Conservation (phyloP, 2,329 filamentous ascomycete species). For the Fusarium sp. region DNA sequence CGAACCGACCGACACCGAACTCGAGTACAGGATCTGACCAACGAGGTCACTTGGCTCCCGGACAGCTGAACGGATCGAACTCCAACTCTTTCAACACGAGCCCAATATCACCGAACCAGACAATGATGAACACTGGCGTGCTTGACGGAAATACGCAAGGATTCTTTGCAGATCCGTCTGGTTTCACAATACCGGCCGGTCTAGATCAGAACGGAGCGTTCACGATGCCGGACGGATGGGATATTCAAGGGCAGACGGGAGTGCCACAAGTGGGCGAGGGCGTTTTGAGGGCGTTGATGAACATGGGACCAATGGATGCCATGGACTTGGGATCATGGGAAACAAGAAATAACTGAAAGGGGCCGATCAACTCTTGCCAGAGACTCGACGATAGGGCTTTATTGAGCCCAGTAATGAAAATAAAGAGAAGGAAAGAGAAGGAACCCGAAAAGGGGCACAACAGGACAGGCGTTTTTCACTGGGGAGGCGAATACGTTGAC, state of each 20-base stretch:
- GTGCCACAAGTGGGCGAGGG: conserved; percentile 66
- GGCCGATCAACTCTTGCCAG: conserved; percentile 1
- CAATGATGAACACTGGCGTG: conserved; percentile 49
- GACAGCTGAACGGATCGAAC: conserved; percentile 51
- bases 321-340: conserved; percentile 65
- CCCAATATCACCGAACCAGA: conserved; percentile 57
- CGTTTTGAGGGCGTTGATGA: conserved; percentile 64
- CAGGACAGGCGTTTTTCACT: conserved; percentile 26
- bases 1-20: conserved; percentile 66
- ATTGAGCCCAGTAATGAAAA: not conserved
- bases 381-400: not conserved
- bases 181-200: conserved; percentile 48
- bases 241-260: conserved; percentile 53
- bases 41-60: conserved; percentile 42
- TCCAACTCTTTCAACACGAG: conserved; percentile 61
- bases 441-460: conserved; percentile 6
- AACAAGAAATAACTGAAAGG: conserved; percentile 42
- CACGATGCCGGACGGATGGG: conserved; percentile 56
- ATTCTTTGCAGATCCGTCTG: conserved; percentile 52
- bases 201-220: conserved; percentile 48
- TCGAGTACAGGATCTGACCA: conserved; percentile 55
- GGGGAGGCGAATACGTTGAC: conserved; percentile 23
- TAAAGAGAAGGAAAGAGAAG: conserved; percentile 18
- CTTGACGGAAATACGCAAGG: conserved; percentile 49
- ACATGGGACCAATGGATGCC: conserved; percentile 66